phyloP scores from a whole-genome alignment of 768 basidiomycete genomes.

The Boletus vermiculosoides region DNA sequence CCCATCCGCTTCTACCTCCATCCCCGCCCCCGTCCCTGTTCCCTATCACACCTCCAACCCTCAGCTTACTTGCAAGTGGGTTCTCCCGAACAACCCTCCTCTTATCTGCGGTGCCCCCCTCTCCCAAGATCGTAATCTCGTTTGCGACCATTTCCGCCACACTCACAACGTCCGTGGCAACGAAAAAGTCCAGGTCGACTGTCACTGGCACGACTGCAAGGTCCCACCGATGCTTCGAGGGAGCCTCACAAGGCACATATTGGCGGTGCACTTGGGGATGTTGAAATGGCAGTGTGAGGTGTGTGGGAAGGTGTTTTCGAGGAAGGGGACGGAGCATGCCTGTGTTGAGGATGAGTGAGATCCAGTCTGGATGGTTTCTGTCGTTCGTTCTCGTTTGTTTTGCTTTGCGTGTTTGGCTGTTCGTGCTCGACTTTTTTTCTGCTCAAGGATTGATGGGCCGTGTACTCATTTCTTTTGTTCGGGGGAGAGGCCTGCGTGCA shows the following conservation, averaged over 20 bases:
- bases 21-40: background rate
- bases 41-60: no score
- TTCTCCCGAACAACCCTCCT: background rate
- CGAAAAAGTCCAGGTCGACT: slow-evolving; percentile 12
- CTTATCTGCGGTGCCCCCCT: slow-evolving; percentile 6
- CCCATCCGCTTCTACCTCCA: background rate
- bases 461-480: background rate
- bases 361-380: background rate
- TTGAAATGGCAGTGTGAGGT: slow-evolving; percentile 14
- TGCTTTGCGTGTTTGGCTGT: background rate
- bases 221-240: slow-evolving; percentile 19
- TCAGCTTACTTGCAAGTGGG: slow-evolving; percentile 12
- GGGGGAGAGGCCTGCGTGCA: no score
- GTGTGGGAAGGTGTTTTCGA: slow-evolving; percentile 17
- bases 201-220: slow-evolving; percentile 16
- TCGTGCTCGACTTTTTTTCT: background rate
- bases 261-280: slow-evolving; percentile 16
- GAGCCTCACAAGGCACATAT: slow-evolving; percentile 19
- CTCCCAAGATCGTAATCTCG: background rate
- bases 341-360: slow-evolving; percentile 3
- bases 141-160: slow-evolving; percentile 12
- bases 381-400: no score
- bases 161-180: slow-evolving; percentile 16
- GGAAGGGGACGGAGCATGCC: slow-evolving; percentile 13
- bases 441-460: no score